Base-by-base conservation (phyloP, 768 basidiomycete genomes). In the Kwoniella europaea region DNA sequence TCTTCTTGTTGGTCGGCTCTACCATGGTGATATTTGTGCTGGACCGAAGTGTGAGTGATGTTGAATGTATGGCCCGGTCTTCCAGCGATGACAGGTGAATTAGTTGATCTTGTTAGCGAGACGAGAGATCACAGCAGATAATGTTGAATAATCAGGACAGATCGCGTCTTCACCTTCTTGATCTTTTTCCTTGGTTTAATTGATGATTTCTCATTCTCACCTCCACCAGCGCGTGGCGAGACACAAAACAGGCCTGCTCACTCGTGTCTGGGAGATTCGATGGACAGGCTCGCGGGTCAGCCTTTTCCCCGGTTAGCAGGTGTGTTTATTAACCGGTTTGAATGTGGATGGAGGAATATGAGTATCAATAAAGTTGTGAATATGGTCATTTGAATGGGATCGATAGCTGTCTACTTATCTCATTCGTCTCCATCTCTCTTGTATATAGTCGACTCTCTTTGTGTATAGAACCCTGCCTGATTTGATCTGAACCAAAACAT, bases 1-100 rank as follows among this genome's bases (percentile, higher is more conserved):
- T 55, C 60, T 77, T 78, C 69, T 80, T 80, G 66, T 62, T 69
- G 18, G 63, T 67, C 10, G 76, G 76, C 24, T 77, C 69, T 7
- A 75, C 76, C 74, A 77, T 75, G 16, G 3, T 63, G 59, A 35
- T 35, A 35, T 35, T 7, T 35, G 35, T 35, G 35, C 5, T 9
- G 35, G 35, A 35, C 0, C 7, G 35, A 6, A 35, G 7, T 35
- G 35, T 1, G 35, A 0, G 35, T 35, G 35, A 35, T 35, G 6
- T 0, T 35, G 6, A 35, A 7, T 7, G 6, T 35, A 35, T 35
- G 35, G 29, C 35, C 35, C 35, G 35, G 35, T 35, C 35, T 35
- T 35, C 5, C 35, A 35, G 35, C 7, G 35, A 35, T 35, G 35
- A 35, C 35, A 35, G 35, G 35, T 35, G 35, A 1, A 9, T 35